Conservation (phyloP, 768 basidiomycete species). For the Termitomyces eurrhizus region DNA sequence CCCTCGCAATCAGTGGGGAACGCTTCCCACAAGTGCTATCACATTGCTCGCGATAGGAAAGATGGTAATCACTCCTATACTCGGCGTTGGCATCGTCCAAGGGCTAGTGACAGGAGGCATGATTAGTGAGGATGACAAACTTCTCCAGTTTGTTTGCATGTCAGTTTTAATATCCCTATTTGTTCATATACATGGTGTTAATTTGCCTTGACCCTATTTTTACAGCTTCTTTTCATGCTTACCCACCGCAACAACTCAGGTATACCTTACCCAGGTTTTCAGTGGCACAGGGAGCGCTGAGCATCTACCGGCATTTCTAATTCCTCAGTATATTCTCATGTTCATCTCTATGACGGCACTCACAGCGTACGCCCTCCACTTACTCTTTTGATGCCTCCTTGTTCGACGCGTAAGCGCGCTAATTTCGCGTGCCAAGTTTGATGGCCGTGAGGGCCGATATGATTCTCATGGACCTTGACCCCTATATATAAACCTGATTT, state of each 20-base stretch:
- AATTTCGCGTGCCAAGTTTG: too few species aligned
- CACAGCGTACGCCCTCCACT: slow-evolving; percentile 41
- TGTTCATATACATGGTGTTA: not conserved
- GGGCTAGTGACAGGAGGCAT: slow-evolving; percentile 44
- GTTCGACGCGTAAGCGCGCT: too few species aligned
- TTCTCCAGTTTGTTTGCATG: slow-evolving; percentile 68
- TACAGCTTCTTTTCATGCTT: slow-evolving; percentile 55
- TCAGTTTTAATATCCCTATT: slow-evolving; percentile 24
- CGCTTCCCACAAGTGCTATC: slow-evolving; percentile 49
- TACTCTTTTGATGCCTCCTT: slow-evolving; percentile 31
- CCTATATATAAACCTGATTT: too few species aligned
- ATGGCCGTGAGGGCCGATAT: too few species aligned
- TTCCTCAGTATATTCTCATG: slow-evolving; percentile 58
- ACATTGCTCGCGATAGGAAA: slow-evolving; percentile 47
- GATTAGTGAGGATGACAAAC: slow-evolving; percentile 48
- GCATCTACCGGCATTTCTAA: slow-evolving; percentile 57
- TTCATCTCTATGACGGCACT: slow-evolving; percentile 46
- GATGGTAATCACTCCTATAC: slow-evolving; percentile 52
- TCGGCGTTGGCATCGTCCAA: slow-evolving; percentile 57
- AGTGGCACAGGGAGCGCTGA: slow-evolving; percentile 63
- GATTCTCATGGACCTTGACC: too few species aligned
- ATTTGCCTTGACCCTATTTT: not conserved
- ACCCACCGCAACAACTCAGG: slow-evolving; percentile 60
- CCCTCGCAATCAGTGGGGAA: slow-evolving; percentile 41
- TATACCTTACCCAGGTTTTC: slow-evolving; percentile 61